phyloP scores from a whole-genome alignment of 2,329 filamentous ascomycete species.

The Calonectria crousiana region DNA sequence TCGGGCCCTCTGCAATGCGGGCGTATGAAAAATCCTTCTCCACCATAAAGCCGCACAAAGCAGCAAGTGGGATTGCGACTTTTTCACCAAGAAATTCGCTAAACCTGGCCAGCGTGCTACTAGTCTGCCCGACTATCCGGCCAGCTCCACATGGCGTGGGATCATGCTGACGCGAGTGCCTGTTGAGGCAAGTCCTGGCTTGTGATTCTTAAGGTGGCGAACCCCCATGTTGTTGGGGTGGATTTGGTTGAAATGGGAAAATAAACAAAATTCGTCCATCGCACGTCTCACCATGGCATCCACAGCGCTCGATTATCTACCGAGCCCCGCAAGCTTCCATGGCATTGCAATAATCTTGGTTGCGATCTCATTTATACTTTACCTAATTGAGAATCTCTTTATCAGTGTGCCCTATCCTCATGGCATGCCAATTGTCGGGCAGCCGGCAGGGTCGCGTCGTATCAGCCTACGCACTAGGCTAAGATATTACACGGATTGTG shows the following conservation, averaged over 20 bases:
- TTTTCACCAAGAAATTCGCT: background rate
- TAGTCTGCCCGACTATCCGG: background rate
- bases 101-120: background rate
- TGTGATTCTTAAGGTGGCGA: background rate
- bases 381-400: constrained; percentile 5
- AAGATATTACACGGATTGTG: constrained; percentile 47
- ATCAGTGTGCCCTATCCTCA: constrained; percentile 40
- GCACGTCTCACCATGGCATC: background rate
- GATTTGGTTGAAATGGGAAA: background rate
- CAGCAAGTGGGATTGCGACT: background rate
- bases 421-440: constrained; percentile 43
- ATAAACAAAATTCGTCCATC: background rate
- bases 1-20: background rate
- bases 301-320: background rate
- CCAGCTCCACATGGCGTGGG: background rate
- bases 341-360: background rate
- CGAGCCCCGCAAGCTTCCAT: background rate
- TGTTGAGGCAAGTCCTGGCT: background rate
- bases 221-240: background rate
- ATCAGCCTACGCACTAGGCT: constrained; percentile 48
- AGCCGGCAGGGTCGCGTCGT: constrained; percentile 38
- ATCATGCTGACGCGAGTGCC: background rate
- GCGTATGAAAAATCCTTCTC: background rate
- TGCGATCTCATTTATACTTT: background rate
- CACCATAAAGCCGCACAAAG: background rate